Evolutionary conservation across 768 basidiomycete species (phyloP), one percentile per base, ranked within the genome.

Genomic region (Asterophora lycoperdoides): DNA sequence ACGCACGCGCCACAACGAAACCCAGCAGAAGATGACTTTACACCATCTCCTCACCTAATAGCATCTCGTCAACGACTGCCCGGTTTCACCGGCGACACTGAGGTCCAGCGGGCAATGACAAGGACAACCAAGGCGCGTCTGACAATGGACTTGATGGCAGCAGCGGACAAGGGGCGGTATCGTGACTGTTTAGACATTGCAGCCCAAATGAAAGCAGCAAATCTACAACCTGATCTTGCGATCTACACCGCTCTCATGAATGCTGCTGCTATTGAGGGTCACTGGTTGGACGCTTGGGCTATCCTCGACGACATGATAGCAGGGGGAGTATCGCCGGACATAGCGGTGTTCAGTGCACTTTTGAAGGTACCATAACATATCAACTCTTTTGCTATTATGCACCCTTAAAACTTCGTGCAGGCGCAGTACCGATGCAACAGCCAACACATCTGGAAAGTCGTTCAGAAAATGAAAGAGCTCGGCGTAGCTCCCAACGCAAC

Each of bases 301-400:
- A 74, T 86, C 46, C 64, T 85, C 23, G 82, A 85, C 30, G 86
- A 89, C 60, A 88, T 89, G 84, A 44, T 72, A 29, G 61, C 70
- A 14, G 54, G 73, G 36, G 75, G 74, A 2, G 52, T 89, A 17
- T 51, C 63, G 38, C 83, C 79, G 4, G 71, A 78, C 46, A 55
- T 67, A 5, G 66, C 74, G 33, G 73, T 79, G 8, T 83, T 84
- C 61, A 78, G 85, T 38, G 67, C 74, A 36, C 69, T 91, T 19
- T 63, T 91, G 41, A 66, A 77, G 57, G 89, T 87, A 60, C 58
- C 56, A 46, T 44, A 30, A 66, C 58, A 40, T 37, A 19, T 49
- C 29, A 40, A 37, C 6, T 32, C 8, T 54, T 42, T 2, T n/a
- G 11, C 34, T 43, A 18, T 11, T 14, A 9, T 35, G 2, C 41